phyloP scores from a whole-genome alignment of 1,284 basidiomycete genomes.

The Thecaphora thlaspeos region DNA sequence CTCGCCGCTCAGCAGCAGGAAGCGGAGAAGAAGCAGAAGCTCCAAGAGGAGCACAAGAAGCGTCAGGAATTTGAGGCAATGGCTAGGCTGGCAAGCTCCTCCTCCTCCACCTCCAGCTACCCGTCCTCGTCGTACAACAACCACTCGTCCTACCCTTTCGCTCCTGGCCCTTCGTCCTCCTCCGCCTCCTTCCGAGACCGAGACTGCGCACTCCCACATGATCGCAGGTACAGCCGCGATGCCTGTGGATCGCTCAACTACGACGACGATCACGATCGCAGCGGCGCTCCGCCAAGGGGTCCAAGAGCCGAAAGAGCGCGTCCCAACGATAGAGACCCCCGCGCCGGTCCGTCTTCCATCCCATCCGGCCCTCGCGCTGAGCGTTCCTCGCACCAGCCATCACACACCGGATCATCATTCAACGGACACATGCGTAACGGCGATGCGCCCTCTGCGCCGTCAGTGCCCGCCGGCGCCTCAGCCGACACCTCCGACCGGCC shows the following conservation, averaged over 20 bases:
- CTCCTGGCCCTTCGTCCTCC: constrained; percentile 4
- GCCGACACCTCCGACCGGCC: not conserved
- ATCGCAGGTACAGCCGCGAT: constrained; percentile 4
- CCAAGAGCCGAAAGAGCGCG: constrained; percentile 5
- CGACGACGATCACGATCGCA: constrained; percentile 15
- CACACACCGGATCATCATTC: no score
- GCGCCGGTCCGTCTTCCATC: not conserved
- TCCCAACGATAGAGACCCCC: constrained; percentile 1
- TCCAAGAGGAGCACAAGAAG: constrained; percentile 65
- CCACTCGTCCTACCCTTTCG: constrained; percentile 1
- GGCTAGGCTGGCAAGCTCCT: constrained; percentile 15
- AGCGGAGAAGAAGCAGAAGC: constrained; percentile 58
- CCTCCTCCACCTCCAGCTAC: constrained; percentile 4
- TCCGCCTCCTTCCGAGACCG: constrained; percentile 1
- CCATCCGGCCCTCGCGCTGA: constrained; percentile 15
- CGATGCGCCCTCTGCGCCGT: no score
- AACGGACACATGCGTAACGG: not conserved
- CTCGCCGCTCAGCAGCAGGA: constrained; percentile 22
- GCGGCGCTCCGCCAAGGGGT: constrained; percentile 13
- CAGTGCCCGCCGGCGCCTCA: not conserved
- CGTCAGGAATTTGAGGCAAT: constrained; percentile 71
- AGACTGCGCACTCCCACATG: not conserved
- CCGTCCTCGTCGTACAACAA: not conserved
- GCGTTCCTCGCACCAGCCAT: no score
- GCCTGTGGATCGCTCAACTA: constrained; percentile 2